These are phyloP conservation scores for Alternaria postmessia DNA, from an alignment of 2,329 filamentous ascomycete genomes.

Conservation along the genomic window DNA sequence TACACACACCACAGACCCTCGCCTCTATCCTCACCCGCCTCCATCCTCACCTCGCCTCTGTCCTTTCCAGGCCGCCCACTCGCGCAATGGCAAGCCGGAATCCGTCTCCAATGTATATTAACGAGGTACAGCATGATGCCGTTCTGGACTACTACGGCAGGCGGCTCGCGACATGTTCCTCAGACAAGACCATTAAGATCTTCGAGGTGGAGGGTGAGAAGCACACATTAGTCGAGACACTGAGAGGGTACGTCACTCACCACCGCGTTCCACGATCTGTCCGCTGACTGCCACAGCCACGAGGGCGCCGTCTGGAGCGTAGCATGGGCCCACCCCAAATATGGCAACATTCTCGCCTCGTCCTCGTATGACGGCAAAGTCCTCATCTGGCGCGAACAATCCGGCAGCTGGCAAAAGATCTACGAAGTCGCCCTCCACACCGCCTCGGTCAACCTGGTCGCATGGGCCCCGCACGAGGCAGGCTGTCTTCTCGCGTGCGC, in stretches of 20 bases:
- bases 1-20: conserved; percentile 4
- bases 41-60: not conserved
- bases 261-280: not conserved
- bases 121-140: conserved; percentile 81
- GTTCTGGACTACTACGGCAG: conserved; percentile 98
- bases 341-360: conserved; percentile 95
- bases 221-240: conserved; percentile 87
- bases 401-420: conserved; percentile 71
- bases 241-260: conserved; percentile 78
- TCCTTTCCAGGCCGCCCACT: conserved; percentile 2
- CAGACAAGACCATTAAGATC: conserved; percentile 98
- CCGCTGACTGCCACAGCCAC: conserved; percentile 67
- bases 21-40: not conserved
- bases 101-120: conserved; percentile 43
- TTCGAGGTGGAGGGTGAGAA: conserved; percentile 96
- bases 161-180: conserved; percentile 94
- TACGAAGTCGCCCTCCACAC: conserved; percentile 95
- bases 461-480: conserved; percentile 96
- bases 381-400: conserved; percentile 95
- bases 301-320: conserved; percentile 98
- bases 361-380: conserved; percentile 98
- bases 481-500: conserved; percentile 95
- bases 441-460: conserved; percentile 93
- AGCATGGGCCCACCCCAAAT: conserved; percentile 95
- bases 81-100: conserved; percentile 26